Conservation (phyloP, 2,329 filamentous ascomycete species). For the Fusarium begoniae region DNA sequence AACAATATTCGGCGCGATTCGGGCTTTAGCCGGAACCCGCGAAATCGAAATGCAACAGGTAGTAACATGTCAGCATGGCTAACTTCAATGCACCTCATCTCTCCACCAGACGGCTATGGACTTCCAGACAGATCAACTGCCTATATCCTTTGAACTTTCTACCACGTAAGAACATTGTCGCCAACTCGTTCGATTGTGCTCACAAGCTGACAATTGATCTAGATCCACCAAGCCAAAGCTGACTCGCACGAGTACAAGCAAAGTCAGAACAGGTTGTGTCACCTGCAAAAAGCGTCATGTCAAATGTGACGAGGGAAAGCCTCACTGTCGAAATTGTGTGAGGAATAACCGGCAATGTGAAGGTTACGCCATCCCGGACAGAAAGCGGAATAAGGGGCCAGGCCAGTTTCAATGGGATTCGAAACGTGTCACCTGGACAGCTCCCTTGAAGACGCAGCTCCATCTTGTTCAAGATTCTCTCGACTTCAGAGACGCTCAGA, state of each 20-base stretch:
- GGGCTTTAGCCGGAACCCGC: background rate
- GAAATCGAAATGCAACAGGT: background rate
- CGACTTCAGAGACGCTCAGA: constrained; percentile 16
- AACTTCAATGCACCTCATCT: background rate
- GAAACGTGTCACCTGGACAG: background rate
- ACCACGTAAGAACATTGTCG: background rate
- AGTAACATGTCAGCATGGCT: background rate
- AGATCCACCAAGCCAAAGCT: constrained; percentile 15
- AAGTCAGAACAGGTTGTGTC: constrained; percentile 37
- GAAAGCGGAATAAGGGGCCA: background rate
- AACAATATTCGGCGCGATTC: constrained; percentile 7
- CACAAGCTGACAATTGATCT: background rate
- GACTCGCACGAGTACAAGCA: constrained; percentile 31
- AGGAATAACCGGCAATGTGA: constrained; percentile 27
- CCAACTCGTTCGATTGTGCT: background rate
- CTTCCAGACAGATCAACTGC: background rate
- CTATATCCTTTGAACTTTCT: background rate
- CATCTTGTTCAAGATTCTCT: constrained; percentile 15
- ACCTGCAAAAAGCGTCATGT: constrained; percentile 39
- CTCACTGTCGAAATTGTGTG: constrained; percentile 26
- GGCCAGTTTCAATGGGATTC: constrained; percentile 41
- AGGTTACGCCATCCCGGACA: constrained; percentile 11
- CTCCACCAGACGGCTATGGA: background rate
- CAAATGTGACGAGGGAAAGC: constrained; percentile 37
- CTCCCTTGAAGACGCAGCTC: constrained; percentile 5